phyloP scores from a whole-genome alignment of 2,329 filamentous ascomycete genomes.

The Ophiostoma ulmi region DNA sequence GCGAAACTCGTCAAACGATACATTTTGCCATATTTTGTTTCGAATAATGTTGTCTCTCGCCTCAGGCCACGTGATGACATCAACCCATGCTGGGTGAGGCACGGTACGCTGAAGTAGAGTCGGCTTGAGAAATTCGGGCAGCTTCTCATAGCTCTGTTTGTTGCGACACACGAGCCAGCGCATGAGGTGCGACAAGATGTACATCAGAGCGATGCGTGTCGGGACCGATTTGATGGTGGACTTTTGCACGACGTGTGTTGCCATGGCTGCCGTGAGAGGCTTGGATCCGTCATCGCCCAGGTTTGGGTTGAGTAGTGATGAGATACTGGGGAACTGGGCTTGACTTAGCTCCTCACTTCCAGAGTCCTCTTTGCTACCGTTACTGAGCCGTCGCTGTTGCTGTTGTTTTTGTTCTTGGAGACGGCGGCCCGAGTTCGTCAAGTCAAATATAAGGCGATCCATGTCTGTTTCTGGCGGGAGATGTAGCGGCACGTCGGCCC shows the following conservation, averaged over 20 bases:
- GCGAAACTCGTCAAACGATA: slow-evolving; percentile 19
- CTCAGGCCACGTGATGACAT: slow-evolving; percentile 26
- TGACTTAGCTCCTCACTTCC: slow-evolving; percentile 20
- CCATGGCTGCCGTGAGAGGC: slow-evolving; percentile 19
- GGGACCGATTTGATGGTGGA: slow-evolving; percentile 17
- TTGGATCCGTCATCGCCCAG: slow-evolving; percentile 18
- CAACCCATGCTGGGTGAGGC: slow-evolving; percentile 31
- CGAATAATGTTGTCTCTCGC: slow-evolving; percentile 22
- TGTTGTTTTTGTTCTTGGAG: not conserved
- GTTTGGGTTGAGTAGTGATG: slow-evolving; percentile 29
- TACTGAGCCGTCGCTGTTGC: not conserved
- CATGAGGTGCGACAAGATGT: slow-evolving; percentile 24
- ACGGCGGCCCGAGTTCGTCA: slow-evolving; percentile 18
- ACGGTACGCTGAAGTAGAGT: slow-evolving; percentile 30
- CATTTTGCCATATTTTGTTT: slow-evolving; percentile 11
- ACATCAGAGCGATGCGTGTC: slow-evolving; percentile 29
- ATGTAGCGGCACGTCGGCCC: slow-evolving; percentile 22
- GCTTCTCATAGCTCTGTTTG: slow-evolving; percentile 29
- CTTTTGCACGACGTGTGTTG: slow-evolving; percentile 20
- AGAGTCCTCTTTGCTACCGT: not conserved
- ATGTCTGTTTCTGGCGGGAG: slow-evolving; percentile 18
- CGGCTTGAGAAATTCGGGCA: slow-evolving; percentile 29
- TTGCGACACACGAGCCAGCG: slow-evolving; percentile 30
- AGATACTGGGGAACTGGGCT: slow-evolving; percentile 30
- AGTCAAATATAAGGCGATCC: slow-evolving; percentile 19